A percentile compares a stretch with the other conserved stretches of the same genome.
Evolutionary conservation across 306 rosid genomes (phyloP).

Genomic region (Begonia peltatifolia): DNA sequence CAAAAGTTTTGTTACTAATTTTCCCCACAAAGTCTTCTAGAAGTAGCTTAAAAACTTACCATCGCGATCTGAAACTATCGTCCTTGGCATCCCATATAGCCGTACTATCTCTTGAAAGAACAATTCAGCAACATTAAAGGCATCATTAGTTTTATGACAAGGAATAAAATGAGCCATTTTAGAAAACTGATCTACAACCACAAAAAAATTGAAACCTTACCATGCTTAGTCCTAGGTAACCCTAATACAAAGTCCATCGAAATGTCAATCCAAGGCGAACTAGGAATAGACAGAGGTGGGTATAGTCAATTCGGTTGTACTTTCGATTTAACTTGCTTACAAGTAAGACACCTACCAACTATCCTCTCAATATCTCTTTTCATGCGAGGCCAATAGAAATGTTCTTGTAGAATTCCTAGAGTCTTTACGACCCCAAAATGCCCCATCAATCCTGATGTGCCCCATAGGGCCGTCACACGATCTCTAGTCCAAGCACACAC

Average conservation of each 20-base stretch:
- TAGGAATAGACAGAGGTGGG: background rate
- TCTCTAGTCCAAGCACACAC: no score
- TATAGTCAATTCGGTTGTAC: background rate
- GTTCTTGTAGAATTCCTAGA: background rate
- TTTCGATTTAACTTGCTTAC: conserved; percentile 1
- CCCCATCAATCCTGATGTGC: background rate
- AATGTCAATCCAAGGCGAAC: background rate
- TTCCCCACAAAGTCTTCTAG: no score
- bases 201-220: background rate
- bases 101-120: background rate
- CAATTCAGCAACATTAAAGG: background rate
- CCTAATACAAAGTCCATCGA: background rate
- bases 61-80: no score
- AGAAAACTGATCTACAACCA: background rate
- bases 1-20: no score
- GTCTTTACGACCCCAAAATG: no score
- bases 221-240: background rate
- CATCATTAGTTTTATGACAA: background rate
- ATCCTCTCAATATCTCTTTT: background rate
- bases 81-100: background rate
- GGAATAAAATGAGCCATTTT: background rate
- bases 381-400: no score
- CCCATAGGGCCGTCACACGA: no score
- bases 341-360: background rate
- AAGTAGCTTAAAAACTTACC: no score